These are phyloP conservation scores for Anaeramoeba ignava DNA, from an alignment of 78 protist genomes.

Conservation along the genomic window DNA sequence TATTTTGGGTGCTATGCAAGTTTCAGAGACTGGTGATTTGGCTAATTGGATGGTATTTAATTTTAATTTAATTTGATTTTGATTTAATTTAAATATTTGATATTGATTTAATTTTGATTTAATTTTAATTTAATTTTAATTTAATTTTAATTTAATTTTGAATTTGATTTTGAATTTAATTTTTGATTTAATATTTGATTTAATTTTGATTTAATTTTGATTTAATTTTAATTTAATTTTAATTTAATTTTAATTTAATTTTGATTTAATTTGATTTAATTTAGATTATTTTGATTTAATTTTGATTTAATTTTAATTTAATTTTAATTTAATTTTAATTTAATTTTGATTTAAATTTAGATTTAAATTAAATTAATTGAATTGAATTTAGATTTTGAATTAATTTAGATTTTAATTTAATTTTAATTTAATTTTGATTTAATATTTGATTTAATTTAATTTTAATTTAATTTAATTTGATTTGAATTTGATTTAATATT, in stretches of 20 bases:
- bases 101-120: conserved; percentile 80
- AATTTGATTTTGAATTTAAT: neutral
- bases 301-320: conserved; percentile 64
- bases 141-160: conserved; percentile 78
- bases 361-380: no score
- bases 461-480: no score
- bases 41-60: conserved; percentile 94
- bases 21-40: conserved; percentile 68
- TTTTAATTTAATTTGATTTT: conserved; percentile 14
- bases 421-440: no score
- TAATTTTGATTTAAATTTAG: conserved; percentile 19
- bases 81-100: conserved; percentile 94
- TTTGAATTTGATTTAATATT: no score
- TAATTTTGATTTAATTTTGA: no score
- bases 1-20: conserved; percentile 84
- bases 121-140: conserved; percentile 79
- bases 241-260: no score
- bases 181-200: no score
- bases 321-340: conserved; percentile 88
- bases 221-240: no score
- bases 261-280: no score
- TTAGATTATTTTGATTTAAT: conserved; percentile 92
- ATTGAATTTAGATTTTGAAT: no score
- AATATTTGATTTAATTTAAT: no score
- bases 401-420: neutral